Evolutionary conservation across 306 rosid species (phyloP).

Genomic region (Casuarina glauca): DNA sequence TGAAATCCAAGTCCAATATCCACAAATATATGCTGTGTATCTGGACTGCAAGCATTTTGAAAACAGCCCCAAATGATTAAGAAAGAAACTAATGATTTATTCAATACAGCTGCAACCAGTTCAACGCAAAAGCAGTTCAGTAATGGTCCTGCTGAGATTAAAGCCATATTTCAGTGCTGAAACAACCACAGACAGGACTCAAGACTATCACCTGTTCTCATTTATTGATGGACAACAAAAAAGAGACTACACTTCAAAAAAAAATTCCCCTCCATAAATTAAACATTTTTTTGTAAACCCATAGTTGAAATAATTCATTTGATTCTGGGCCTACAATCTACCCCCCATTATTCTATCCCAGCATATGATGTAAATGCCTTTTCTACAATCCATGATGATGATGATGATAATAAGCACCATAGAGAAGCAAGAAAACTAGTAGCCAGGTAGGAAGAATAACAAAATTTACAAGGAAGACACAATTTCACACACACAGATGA

Average conservation of each 20-base stretch:
- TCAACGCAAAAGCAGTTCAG: neutral
- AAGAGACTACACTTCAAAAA: neutral
- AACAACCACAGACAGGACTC: neutral
- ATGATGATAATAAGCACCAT: conserved; percentile 12
- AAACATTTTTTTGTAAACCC: neutral
- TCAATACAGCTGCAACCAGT: neutral
- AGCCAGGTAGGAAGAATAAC: conserved; percentile 4
- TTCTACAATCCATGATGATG: neutral
- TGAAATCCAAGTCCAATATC: conserved; percentile 95
- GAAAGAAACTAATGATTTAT: neutral
- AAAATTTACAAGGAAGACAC: neutral
- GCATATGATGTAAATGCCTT: neutral
- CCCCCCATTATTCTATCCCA: neutral
- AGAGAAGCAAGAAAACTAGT: conserved; percentile 11
- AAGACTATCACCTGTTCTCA: neutral
- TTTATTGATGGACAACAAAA: neutral
- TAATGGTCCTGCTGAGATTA: neutral
- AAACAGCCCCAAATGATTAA: neutral
- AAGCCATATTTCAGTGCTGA: neutral
- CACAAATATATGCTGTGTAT: conserved; percentile 68
- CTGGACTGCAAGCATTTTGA: conserved; percentile 56
- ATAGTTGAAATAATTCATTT: neutral
- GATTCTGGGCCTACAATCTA: neutral
- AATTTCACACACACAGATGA: conserved; percentile 1
- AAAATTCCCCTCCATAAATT: neutral